A percentile compares a stretch with the other conserved stretches of the same genome.
phyloP scores from a whole-genome alignment of 495 filamentous ascomycete genomes.

The Daldinia childiae region DNA sequence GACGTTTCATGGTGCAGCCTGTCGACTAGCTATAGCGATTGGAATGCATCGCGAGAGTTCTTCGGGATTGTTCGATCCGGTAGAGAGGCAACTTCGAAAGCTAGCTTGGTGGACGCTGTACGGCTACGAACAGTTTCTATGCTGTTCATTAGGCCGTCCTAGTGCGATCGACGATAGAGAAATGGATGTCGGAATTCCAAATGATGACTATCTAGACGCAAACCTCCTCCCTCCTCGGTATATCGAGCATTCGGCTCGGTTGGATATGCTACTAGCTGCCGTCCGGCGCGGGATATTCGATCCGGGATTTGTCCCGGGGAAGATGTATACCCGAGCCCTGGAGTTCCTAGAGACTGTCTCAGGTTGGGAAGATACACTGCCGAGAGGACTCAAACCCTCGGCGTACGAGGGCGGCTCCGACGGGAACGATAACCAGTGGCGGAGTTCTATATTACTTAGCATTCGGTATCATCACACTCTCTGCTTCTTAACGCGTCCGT shows the following conservation, averaged over 20 bases:
- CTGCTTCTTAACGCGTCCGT: slow-evolving; percentile 46
- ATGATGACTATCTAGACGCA: slow-evolving; percentile 46
- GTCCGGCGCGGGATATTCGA: slow-evolving; percentile 33
- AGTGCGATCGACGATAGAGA: slow-evolving; percentile 57
- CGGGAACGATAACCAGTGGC: slow-evolving; percentile 39
- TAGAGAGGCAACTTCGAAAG: slow-evolving; percentile 55
- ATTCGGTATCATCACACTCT: slow-evolving; percentile 48
- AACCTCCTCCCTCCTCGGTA: slow-evolving; percentile 41
- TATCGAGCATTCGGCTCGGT: slow-evolving; percentile 38
- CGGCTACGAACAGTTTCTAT: slow-evolving; percentile 56
- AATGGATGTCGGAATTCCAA: slow-evolving; percentile 50
- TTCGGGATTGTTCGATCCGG: slow-evolving; percentile 47
- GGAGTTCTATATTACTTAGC: slow-evolving; percentile 45
- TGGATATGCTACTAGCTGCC: slow-evolving; percentile 35
- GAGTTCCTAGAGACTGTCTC: slow-evolving; percentile 49
- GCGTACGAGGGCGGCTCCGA: slow-evolving; percentile 12
- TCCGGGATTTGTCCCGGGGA: slow-evolving; percentile 29
- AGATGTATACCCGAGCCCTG: slow-evolving; percentile 35
- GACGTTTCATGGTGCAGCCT: slow-evolving; percentile 55
- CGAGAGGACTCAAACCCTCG: slow-evolving; percentile 42
- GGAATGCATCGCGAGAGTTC: slow-evolving; percentile 59
- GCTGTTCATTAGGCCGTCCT: slow-evolving; percentile 57
- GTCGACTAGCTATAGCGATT: slow-evolving; percentile 56
- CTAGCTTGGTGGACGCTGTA: slow-evolving; percentile 62
- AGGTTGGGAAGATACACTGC: slow-evolving; percentile 52